phyloP scores from a whole-genome alignment of 139 green algal species.

The Tetraselmis chui region DNA sequence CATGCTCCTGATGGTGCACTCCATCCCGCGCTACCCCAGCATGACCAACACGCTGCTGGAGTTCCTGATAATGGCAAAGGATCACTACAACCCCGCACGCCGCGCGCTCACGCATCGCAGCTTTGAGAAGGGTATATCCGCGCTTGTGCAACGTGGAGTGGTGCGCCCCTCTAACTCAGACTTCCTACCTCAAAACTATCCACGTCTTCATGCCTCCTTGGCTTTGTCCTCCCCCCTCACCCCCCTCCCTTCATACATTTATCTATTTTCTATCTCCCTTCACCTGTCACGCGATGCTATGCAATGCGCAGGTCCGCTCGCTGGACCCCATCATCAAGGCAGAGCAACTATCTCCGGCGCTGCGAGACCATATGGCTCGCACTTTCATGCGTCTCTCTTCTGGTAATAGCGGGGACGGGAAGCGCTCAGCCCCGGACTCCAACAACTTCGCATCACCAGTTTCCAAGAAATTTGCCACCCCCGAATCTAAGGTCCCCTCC shows the following conservation, averaged over 20 bases:
- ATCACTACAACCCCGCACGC: not conserved
- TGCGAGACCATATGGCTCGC: constrained; percentile 13
- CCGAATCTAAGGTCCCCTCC: not conserved
- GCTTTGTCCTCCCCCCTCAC: too few species aligned
- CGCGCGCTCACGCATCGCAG: not conserved
- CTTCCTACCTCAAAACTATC: too few species aligned
- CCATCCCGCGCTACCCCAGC: constrained; percentile 29
- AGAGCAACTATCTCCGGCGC: constrained; percentile 6
- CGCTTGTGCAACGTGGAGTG: constrained; percentile 15
- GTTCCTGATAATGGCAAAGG: not conserved
- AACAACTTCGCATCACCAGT: not conserved
- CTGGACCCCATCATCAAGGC: constrained; percentile 16
- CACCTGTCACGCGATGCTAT: too few species aligned
- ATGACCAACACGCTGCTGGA: constrained; percentile 8
- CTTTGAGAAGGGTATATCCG: constrained; percentile 10
- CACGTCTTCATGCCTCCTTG: too few species aligned
- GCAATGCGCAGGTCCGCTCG: constrained; percentile 20
- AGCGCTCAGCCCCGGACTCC: not conserved
- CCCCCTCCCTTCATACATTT: too few species aligned
- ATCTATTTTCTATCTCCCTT: too few species aligned
- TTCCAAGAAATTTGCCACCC: not conserved
- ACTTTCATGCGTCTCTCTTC: constrained; percentile 11
- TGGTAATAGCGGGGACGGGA: not conserved
- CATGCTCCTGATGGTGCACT: constrained; percentile 35
- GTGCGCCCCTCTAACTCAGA: too few species aligned